These are phyloP conservation scores for Aspergillus kassunensis DNA, from an alignment of 495 filamentous ascomycete species.

Conservation along the genomic window DNA sequence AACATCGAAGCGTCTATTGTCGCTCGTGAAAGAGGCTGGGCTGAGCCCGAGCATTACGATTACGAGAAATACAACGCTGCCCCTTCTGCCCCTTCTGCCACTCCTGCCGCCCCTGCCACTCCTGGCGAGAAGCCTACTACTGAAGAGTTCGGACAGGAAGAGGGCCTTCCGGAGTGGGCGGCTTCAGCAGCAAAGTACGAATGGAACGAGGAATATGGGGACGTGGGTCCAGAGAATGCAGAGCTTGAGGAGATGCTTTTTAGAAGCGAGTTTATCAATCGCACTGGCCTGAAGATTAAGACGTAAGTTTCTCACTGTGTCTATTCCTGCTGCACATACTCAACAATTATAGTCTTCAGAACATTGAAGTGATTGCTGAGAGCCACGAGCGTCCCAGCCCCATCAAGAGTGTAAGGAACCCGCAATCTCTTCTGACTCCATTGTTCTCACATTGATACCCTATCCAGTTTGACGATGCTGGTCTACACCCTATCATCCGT, in stretches of 20 bases:
- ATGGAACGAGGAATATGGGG: slow-evolving; percentile 81
- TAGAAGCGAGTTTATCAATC: slow-evolving; percentile 43
- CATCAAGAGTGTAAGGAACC: slow-evolving; percentile 32
- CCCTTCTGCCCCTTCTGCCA: too few relatives aligned
- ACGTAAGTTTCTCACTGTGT: too few relatives aligned
- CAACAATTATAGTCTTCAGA: slow-evolving; percentile 30
- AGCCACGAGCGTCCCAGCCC: slow-evolving; percentile 26
- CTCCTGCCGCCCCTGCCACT: too few relatives aligned
- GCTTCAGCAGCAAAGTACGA: slow-evolving; percentile 66
- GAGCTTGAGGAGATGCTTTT: slow-evolving; percentile 75
- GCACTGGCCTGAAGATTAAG: slow-evolving; percentile 37
- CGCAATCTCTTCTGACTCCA: background rate
- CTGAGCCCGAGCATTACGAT: slow-evolving; percentile 44
- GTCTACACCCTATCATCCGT: slow-evolving; percentile 78
- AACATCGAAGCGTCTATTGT: slow-evolving; percentile 25
- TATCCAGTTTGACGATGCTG: slow-evolving; percentile 64
- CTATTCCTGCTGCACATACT: too few relatives aligned
- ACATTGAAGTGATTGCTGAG: slow-evolving; percentile 32
- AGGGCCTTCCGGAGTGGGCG: slow-evolving; percentile 43
- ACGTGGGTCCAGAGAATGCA: slow-evolving; percentile 66
- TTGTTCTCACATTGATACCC: background rate
- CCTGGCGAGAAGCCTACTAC: slow-evolving; percentile 23
- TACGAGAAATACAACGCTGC: slow-evolving; percentile 47
- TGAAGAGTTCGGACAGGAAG: slow-evolving; percentile 6
- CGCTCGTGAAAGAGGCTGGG: slow-evolving; percentile 51